Percentiles rank a stretch among this genome's conserved stretches.
Conservation (phyloP, 805 yeast species). For the Cyberlindnera meyerae region DNA sequence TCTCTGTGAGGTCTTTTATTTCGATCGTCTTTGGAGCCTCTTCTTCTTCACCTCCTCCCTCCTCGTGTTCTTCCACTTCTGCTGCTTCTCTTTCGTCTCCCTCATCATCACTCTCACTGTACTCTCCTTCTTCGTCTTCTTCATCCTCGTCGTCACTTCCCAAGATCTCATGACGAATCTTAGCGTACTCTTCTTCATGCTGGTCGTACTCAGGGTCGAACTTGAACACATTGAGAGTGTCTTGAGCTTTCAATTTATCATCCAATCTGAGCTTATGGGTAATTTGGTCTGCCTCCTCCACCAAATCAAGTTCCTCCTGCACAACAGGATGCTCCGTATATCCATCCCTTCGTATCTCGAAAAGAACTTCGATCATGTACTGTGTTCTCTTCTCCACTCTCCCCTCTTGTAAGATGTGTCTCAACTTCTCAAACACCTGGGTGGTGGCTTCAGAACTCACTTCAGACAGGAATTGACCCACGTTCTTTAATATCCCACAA, state of each 20-base stretch:
- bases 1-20: conserved; percentile 64
- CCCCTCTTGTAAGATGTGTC: conserved; percentile 57
- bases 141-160: conserved; percentile 30
- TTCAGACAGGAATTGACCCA: conserved; percentile 48
- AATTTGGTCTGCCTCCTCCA: conserved; percentile 57
- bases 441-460: conserved; percentile 41
- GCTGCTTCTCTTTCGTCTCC: conserved; percentile 1
- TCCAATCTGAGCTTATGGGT: conserved; percentile 54
- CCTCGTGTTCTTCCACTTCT: no score
- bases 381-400: conserved; percentile 38
- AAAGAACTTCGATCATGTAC: conserved; percentile 44
- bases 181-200: conserved; percentile 44
- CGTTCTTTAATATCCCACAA: conserved; percentile 41
- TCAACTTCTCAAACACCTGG: conserved; percentile 52
- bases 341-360: conserved; percentile 43
- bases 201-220: conserved; percentile 47
- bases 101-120: background rate
- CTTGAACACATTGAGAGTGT: conserved; percentile 44
- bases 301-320: conserved; percentile 48
- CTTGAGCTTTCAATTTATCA: conserved; percentile 43
- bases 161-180: conserved; percentile 24
- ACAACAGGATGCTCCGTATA: conserved; percentile 38
- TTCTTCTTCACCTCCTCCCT: conserved; percentile 38
- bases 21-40: conserved; percentile 30
- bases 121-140: conserved; percentile 25